These are phyloP conservation scores for Mucor saturninus DNA, from an alignment of 371 early-diverging fungal species.

Conservation along the genomic window DNA sequence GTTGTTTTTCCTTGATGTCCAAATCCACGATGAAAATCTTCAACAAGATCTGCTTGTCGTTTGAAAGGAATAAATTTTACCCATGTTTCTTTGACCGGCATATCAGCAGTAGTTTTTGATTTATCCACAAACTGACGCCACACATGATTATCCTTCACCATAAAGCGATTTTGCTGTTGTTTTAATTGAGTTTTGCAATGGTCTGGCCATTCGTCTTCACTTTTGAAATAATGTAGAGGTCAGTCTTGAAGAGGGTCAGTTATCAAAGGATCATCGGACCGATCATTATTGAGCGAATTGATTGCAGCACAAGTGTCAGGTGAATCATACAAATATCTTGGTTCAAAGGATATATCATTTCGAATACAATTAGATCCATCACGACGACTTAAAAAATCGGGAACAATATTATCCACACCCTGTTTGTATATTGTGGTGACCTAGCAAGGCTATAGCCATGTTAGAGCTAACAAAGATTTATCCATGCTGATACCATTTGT, in stretches of 20 bases:
- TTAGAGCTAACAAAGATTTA: no score
- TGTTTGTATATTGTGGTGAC: neutral
- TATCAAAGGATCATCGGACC: neutral
- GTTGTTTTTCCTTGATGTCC: constrained; percentile 22
- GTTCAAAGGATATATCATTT: neutral
- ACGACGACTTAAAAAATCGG: neutral
- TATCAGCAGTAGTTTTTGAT: neutral
- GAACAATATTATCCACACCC: neutral
- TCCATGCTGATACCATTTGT: no score
- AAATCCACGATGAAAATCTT: constrained; percentile 13
- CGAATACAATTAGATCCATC: neutral
- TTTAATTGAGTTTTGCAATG: neutral
- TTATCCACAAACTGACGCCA: neutral
- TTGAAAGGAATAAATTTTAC: neutral
- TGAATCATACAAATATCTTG: constrained; percentile 1
- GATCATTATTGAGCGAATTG: neutral
- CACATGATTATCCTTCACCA: neutral
- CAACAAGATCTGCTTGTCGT: constrained; percentile 14
- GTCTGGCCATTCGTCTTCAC: neutral
- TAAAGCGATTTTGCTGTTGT: neutral
- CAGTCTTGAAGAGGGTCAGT: constrained; percentile 5
- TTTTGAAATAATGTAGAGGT: neutral
- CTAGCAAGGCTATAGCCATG: no score
- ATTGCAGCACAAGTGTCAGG: neutral
- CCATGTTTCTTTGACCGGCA: neutral